Evolutionary conservation across 1,139 yeast species (phyloP).

Genomic region (Geotrichum phurueaensis): DNA sequence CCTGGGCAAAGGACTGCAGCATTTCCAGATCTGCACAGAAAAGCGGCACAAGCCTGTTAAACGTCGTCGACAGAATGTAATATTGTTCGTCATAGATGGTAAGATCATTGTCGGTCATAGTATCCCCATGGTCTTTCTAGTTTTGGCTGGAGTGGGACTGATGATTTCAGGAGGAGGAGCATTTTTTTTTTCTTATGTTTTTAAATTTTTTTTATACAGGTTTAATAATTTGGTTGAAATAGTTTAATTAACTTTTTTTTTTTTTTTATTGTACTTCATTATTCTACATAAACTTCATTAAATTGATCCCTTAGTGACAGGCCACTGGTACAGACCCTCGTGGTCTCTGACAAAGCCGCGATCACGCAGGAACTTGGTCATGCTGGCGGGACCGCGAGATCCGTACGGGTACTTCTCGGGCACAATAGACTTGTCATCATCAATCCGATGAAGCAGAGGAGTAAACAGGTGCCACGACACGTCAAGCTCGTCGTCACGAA

Average conservation of each 20-base stretch:
- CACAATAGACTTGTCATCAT: conserved; percentile 41
- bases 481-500: conserved; percentile 95
- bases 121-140: not conserved
- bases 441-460: conserved; percentile 76
- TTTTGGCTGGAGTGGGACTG: not conserved
- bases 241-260: not conserved
- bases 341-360: conserved; percentile 65
- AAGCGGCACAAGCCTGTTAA: conserved; percentile 24
- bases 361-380: conserved; percentile 53
- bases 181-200: not conserved
- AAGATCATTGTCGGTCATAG: not conserved
- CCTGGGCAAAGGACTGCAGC: conserved; percentile 14
- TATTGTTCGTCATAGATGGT: conserved; percentile 18
- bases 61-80: conserved; percentile 21
- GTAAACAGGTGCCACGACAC: conserved; percentile 90
- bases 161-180: not conserved
- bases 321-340: conserved; percentile 28
- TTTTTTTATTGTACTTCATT: not conserved
- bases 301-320: conserved; percentile 26
- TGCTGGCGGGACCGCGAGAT: conserved; percentile 73
- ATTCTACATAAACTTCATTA: not conserved
- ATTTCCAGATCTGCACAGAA: conserved; percentile 19
- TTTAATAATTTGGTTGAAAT: not conserved
- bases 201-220: not conserved
- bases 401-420: conserved; percentile 84